Evolutionary conservation across 176 grass and related monocot species (phyloP).

Genomic region (Triticum turgidum): DNA sequence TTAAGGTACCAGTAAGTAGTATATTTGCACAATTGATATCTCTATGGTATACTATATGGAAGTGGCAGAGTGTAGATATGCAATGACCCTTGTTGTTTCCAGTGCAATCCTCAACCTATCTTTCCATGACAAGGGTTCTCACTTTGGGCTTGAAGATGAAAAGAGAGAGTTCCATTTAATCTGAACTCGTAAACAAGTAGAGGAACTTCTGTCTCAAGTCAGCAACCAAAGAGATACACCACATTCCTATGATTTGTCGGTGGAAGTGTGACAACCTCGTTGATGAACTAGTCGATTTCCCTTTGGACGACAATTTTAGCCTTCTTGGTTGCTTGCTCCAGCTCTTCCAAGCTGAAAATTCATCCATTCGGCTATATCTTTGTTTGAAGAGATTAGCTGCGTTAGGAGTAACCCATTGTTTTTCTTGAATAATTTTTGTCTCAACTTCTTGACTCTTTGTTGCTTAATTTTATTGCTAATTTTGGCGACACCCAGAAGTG

Average conservation of each 20-base stretch:
- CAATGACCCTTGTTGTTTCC: slow-evolving; percentile 40
- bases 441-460: slow-evolving; percentile 18
- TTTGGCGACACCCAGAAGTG: slow-evolving; percentile 16
- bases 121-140: slow-evolving; percentile 34
- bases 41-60: slow-evolving; percentile 51
- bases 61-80: slow-evolving; percentile 33
- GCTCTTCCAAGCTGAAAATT: slow-evolving; percentile 54
- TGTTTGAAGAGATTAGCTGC: slow-evolving; percentile 37
- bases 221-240: slow-evolving; percentile 41
- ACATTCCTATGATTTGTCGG: slow-evolving; percentile 56
- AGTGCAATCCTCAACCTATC: slow-evolving; percentile 42
- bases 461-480: slow-evolving; percentile 24
- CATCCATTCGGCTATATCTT: slow-evolving; percentile 34
- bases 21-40: slow-evolving; percentile 55
- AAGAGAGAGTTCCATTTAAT: slow-evolving; percentile 42
- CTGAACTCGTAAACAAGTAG: slow-evolving; percentile 49
- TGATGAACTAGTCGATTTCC: slow-evolving; percentile 58
- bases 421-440: slow-evolving; percentile 33
- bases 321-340: slow-evolving; percentile 47
- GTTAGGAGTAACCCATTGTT: slow-evolving; percentile 49
- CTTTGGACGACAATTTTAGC: slow-evolving; percentile 37
- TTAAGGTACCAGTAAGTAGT: slow-evolving; percentile 39
- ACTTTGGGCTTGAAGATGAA: slow-evolving; percentile 27
- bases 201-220: slow-evolving; percentile 46
- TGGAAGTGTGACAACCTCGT: slow-evolving; percentile 57